Conservation (phyloP, 495 filamentous ascomycete genomes). For the Penicillium taxi region DNA sequence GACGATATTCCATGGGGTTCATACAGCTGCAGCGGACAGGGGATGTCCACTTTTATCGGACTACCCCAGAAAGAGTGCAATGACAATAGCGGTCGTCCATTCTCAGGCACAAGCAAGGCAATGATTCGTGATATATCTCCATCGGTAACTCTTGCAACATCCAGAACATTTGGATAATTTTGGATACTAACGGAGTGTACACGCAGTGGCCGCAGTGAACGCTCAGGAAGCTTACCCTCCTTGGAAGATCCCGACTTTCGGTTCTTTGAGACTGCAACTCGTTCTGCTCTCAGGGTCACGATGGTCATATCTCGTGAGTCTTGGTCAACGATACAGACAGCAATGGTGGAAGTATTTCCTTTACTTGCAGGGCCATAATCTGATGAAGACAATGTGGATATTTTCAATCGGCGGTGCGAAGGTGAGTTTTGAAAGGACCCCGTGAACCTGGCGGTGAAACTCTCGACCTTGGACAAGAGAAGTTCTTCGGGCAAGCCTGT, state of each 20-base stretch:
- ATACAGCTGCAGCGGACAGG: slow-evolving; percentile 38
- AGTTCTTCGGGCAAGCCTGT: slow-evolving; percentile 68
- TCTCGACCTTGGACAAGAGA: slow-evolving; percentile 63
- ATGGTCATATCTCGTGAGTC: slow-evolving; percentile 60
- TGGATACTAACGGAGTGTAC: slow-evolving; percentile 37
- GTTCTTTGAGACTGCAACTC: slow-evolving; percentile 25
- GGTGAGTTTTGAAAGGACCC: slow-evolving; percentile 48
- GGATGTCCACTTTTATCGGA: slow-evolving; percentile 48
- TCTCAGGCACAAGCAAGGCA: slow-evolving; percentile 56
- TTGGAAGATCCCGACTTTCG: slow-evolving; percentile 19
- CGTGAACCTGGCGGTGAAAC: slow-evolving; percentile 54
- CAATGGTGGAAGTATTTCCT: slow-evolving; percentile 36
- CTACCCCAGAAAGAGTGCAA: slow-evolving; percentile 70
- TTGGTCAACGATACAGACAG: slow-evolving; percentile 61
- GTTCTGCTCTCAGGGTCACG: slow-evolving; percentile 48
- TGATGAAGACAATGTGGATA: slow-evolving; percentile 57
- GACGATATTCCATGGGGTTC: slow-evolving; percentile 35
- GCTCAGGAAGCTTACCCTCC: slow-evolving; percentile 20
- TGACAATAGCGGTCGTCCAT: slow-evolving; percentile 55
- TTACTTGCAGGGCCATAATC: slow-evolving; percentile 30
- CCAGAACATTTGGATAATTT: slow-evolving; percentile 50
- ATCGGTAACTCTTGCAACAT: slow-evolving; percentile 68
- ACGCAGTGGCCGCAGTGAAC: slow-evolving; percentile 28
- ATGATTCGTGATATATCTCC: slow-evolving; percentile 59
- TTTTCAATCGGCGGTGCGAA: slow-evolving; percentile 42